Evolutionary conservation across 1,284 basidiomycete genomes (phyloP), one percentile per base, ranked within the genome.

Genomic region (Ustilago trichophora): DNA sequence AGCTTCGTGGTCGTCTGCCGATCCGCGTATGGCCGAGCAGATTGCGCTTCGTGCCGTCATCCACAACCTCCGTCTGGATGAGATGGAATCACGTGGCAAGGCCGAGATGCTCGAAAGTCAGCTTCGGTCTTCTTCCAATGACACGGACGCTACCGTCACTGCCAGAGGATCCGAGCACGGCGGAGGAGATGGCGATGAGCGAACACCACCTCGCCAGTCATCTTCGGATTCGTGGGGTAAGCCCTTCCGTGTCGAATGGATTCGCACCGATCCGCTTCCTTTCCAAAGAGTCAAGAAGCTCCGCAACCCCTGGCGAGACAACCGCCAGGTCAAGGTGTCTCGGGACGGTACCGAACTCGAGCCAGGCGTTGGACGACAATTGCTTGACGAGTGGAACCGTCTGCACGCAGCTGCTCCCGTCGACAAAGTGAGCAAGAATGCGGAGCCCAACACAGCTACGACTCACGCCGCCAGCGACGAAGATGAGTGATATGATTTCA

Each of bases 341-440:
- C 85, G 92, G 48, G 93, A 96, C 77, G 93, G 93, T 12, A 95
- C 93, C 1, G 93, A 96, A 82, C 82, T 96, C 21, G 93, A 95
- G 81, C 91, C 93, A 2, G 79, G 78, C n/a, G 87, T 93, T 29
- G 92, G 91, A 6, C 84, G 87, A 56, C 84, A 83, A 72, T 82
- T 96, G 42, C 75, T 95, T 55, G 87, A 88, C 1, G 90, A 92
- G 75, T 95, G 92, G 92, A 84, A 86, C 24, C 44, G 47, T 7
- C 22, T 55, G 11, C 49, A 53, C 43, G n/a, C 46, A 2, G 19
- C 38, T 19, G 45, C 32, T 19, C 42, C 29, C 6, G 32, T 50
- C 5, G 55, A 58, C 24, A 49, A 48, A 26, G 40, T 46, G 16
- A 54, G 54, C 34, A 57, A 47, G 45, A 11, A 27, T 3, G 21